Base-by-base conservation (phyloP, 2,329 filamentous ascomycete genomes). In the Pseudomassariella vexata region DNA sequence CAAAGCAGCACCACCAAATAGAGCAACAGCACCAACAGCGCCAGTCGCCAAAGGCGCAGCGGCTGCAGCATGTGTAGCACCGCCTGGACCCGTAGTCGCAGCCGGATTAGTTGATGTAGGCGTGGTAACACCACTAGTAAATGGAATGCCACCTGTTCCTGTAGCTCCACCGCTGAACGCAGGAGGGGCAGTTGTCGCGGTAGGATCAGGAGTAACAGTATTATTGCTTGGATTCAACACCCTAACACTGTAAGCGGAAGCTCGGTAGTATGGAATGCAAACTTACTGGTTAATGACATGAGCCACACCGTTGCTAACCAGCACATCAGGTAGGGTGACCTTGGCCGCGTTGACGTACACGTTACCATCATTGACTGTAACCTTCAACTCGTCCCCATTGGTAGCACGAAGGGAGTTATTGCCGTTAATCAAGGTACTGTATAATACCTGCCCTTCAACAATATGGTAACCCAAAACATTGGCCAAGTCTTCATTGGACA, bases 391-490 rank as follows among this genome's bases (percentile, higher is more conserved):
- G 9, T 65, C 63, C 20, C 74, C 69, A 40, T 75, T 60, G 5
- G 68, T 49, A 4, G 62, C 60, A 10, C 26, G 29, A 24, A 53
- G 24, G 5, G 46, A 53, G 1, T 40, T 34, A 24, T 60, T 56
- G n/a, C n/a, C n/a, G 7, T 37, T 35, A 2, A 63, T 58, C 5
- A 46, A 40, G 5, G 39, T 51, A 29, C 65, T 70, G 56, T 81
- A 82, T 33, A 59, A 60, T 2, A 79, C 64, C 7, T 62, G 63
- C 27, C 66, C 68, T 27, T 64, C 62, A 26, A 85, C 56, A 31
- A 84, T 65, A 50, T 86, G 81, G 56, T 85, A 85, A 17, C 65
- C 57, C 20, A 85, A 62, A 30, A 84, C 66, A 18, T 52, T 53
- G 3, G 62, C 52, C 2, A 82, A 60, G 10, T 73, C 53, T 5